phyloP scores from a whole-genome alignment of 495 filamentous ascomycete genomes.

The Penicillium parvum region DNA sequence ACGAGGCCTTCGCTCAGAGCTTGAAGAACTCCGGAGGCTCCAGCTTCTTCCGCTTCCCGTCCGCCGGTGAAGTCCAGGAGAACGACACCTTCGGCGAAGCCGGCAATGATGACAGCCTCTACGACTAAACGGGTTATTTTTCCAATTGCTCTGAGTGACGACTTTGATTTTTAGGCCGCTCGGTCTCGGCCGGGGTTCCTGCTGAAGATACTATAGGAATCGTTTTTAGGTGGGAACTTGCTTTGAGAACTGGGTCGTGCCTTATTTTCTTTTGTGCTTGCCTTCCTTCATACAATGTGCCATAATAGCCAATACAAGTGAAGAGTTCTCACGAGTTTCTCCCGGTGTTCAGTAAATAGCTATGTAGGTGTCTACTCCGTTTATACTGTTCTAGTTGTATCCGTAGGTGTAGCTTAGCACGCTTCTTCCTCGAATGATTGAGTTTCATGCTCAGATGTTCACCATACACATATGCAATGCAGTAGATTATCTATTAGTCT shows the following conservation, averaged over 20 bases:
- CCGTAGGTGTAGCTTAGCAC: not conserved
- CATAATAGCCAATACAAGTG: constrained; percentile 26
- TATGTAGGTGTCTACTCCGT: too few species aligned
- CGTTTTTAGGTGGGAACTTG: constrained; percentile 13
- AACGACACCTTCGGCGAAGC: constrained; percentile 72
- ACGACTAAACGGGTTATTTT: constrained; percentile 48
- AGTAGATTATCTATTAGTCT: constrained; percentile 11
- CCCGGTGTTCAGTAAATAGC: too few species aligned
- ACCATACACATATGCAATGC: too few species aligned
- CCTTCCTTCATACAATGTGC: constrained; percentile 26
- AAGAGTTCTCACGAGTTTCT: constrained; percentile 9
- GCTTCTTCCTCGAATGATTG: too few species aligned
- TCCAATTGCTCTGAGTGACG: constrained; percentile 14
- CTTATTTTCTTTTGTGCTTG: constrained; percentile 8
- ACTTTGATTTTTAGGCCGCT: constrained; percentile 19
- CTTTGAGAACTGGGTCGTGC: constrained; percentile 8
- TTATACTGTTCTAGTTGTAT: not conserved
- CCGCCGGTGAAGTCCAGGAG: constrained; percentile 56
- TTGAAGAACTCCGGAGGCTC: constrained; percentile 97
- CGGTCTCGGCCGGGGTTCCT: constrained; percentile 10
- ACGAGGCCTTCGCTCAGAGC: constrained; percentile 97
- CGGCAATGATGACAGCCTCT: constrained; percentile 86
- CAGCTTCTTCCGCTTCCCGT: constrained; percentile 95
- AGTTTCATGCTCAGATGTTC: too few species aligned
- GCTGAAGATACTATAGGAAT: constrained; percentile 21